Evolutionary conservation across 495 filamentous ascomycete genomes (phyloP), one percentile per base, ranked within the genome.

Genomic region (Apiosordaria backusii): DNA sequence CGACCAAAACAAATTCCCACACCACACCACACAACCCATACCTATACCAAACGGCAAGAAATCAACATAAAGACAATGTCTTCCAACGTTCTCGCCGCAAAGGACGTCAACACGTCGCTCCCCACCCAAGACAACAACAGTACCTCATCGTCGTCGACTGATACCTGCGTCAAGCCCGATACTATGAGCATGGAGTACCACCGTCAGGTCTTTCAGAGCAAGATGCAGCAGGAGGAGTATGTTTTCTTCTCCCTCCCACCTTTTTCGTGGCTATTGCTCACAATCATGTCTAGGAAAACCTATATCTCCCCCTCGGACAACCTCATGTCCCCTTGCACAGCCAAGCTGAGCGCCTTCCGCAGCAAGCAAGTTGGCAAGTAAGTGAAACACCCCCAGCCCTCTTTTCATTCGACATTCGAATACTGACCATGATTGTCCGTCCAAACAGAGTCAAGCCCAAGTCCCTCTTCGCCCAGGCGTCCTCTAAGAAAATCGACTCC

Each of bases 221-320:
- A 89, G 78, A 78, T 94, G 61, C 86, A 89, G 29, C 78, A 86
- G 69, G 86, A 86, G 55, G 85, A 87, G 90, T 93, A 80, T 75
- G 78, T 72, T n/a, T 4, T 26, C 53, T 29, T 22, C 23, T 6
- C 16, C 25, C n/a, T 21, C 3, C 16, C 59, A 24, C 57, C 10
- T 50, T 54, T 55, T 22, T 55, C 16, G 19, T 55, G 18, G 15
- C 50, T 40, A 45, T 26, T 6, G 60, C 5, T 27, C 55, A 22
- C 26, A 26, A 9, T 19, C 27, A 59, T 50, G n/a, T 40, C 21
- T 19, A 81, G 87, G 63, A 85, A 87, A 71, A 79, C 84, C 65
- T 97, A 96, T 79, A 81, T 97, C 74, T 95, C 91, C n/a, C 93
- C 93, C 0, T 95, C 91, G 13, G 93, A 97, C 73, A 89, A 87